phyloP scores from a whole-genome alignment of 805 yeast genomes.

The Cephaloascus fragrans region DNA sequence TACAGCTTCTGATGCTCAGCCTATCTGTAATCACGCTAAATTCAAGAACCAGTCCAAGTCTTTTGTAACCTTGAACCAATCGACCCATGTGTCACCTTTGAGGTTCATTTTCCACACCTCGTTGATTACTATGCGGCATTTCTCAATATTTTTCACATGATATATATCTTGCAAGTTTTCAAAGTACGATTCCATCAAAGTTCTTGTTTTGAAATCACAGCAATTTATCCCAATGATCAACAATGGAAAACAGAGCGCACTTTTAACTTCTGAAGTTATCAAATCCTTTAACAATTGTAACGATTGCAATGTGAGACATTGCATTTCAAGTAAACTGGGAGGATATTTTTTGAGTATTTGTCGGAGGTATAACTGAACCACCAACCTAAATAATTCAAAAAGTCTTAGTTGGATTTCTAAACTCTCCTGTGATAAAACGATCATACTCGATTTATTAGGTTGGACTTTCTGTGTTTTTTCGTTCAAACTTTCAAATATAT shows the following conservation, averaged over 20 bases:
- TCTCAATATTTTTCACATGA: constrained; percentile 22
- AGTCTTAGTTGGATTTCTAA: constrained; percentile 4
- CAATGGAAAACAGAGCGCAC: constrained; percentile 27
- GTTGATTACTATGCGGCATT: constrained; percentile 23
- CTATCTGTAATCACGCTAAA: too few relatives aligned
- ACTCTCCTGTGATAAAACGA: constrained; percentile 1
- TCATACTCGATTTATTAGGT: constrained; percentile 1
- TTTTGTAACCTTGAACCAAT: constrained; percentile 30
- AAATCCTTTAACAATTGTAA: constrained; percentile 2
- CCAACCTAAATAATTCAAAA: constrained; percentile 5
- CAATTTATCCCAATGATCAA: constrained; percentile 24
- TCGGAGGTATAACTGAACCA: constrained; percentile 3
- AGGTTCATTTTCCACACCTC: constrained; percentile 27
- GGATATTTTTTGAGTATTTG: constrained; percentile 6
- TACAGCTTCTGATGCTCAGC: too few relatives aligned
- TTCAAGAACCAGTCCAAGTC: constrained; percentile 27
- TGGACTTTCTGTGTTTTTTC: neutral
- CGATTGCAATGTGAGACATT: constrained; percentile 2
- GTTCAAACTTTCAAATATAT: constrained; percentile 6
- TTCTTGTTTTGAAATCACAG: constrained; percentile 9
- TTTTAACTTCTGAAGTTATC: constrained; percentile 2
- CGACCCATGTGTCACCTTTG: constrained; percentile 20
- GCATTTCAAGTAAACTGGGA: constrained; percentile 8
- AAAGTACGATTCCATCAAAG: constrained; percentile 14
- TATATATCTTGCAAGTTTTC: constrained; percentile 10